Base-by-base conservation (phyloP, 2,329 filamentous ascomycete genomes). In the Hymenoscyphus fraxineus region DNA sequence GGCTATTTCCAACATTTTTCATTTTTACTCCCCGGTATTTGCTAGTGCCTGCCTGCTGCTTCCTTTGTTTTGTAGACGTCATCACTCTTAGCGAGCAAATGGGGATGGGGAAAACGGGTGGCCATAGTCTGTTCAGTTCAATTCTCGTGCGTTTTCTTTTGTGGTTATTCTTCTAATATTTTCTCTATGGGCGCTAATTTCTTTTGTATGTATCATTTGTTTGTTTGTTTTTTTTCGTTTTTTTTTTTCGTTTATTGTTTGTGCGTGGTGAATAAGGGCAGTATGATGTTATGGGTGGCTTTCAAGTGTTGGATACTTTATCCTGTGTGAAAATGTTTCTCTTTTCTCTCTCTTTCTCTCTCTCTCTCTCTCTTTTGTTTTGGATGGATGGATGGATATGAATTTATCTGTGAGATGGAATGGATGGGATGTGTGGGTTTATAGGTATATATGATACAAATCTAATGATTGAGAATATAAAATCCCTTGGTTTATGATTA, bases 1-100 rank as follows among this genome's bases (percentile, higher is more conserved):
- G 54, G 54, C 31, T 38, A 27, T 35, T 35, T 35, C 32, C 32
- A 35, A 35, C 9, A 9, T 35, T 35, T 35, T 35, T 2, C 2
- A 2, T 35, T 35, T 35, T 9, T 1, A 2, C 32, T 1, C 9
- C 9, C 32, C 9, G 32, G 6, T 35, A 35, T 35, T 6, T 35
- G 9, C 32, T 35, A 35, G 2, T 35, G 22, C 32, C 32, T 35
- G 32, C 32, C 32, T 35, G 32, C 32, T 35, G 32, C 6, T 9
- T 35, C 32, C 35, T 38, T 57, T 57, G 27, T 57, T 57, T 57
- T 57, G 27, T 57, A 16, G 13, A 35, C 32, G 19, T 35, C 55
- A 57, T 57, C 12, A 47, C 31, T 38, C 32, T 57, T 57, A 57
- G 55, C 55, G 55, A 57, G 55, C 55, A 57, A 57, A 57, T 13